Evolutionary conservation across 2,329 filamentous ascomycete species (phyloP).

Genomic region (Pseudogymnoascus sp.): DNA sequence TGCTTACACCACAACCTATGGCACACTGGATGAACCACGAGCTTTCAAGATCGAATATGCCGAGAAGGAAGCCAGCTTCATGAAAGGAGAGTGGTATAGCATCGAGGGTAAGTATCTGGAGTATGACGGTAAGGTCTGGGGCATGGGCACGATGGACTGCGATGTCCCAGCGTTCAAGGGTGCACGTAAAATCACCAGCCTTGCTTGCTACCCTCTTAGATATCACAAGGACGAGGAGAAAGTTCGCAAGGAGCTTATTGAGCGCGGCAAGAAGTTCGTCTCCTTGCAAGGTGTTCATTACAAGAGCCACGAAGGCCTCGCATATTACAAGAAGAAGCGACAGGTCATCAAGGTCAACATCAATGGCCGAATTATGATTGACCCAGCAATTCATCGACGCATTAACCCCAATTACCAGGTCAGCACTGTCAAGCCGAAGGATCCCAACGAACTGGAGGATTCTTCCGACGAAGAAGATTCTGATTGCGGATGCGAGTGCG

Average conservation of each 20-base stretch:
- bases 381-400: constrained; percentile 71
- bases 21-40: constrained; percentile 65
- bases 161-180: constrained; percentile 73
- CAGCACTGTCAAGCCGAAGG: constrained; percentile 64
- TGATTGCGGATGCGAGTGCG: constrained; percentile 34
- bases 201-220: constrained; percentile 68
- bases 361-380: constrained; percentile 82
- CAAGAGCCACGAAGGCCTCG: constrained; percentile 73
- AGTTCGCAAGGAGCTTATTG: constrained; percentile 59
- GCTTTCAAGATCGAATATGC: constrained; percentile 76
- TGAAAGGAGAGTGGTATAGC: constrained; percentile 67
- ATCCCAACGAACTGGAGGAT: constrained; percentile 51
- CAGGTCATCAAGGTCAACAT: constrained; percentile 71
- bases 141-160: constrained; percentile 61
- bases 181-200: constrained; percentile 70
- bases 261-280: constrained; percentile 79
- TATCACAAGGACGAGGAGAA: constrained; percentile 68
- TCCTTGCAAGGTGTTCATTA: constrained; percentile 76
- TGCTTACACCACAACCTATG: constrained; percentile 70
- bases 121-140: constrained; percentile 81
- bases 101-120: constrained; percentile 76
- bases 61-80: constrained; percentile 59
- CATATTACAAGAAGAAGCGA: constrained; percentile 76
- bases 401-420: constrained; percentile 82
- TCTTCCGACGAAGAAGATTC: constrained; percentile 41